Conservation (phyloP, 2,329 filamentous ascomycete species). For the Trichophaea hybrida region DNA sequence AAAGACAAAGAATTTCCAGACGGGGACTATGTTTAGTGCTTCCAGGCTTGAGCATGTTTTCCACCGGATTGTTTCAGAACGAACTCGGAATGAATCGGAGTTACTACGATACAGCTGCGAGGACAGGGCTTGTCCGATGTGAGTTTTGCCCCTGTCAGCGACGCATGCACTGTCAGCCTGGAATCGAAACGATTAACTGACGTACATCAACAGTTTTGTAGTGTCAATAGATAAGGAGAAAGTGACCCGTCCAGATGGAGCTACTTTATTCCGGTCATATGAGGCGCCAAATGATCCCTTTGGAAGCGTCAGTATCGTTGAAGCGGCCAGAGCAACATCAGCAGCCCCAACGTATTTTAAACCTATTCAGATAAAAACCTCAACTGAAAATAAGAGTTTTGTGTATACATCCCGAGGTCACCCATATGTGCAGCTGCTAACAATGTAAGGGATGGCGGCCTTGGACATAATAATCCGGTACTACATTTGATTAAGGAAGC, state of each 20-base stretch:
- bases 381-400: not conserved
- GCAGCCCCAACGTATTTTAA: not conserved
- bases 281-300: not conserved
- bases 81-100: not conserved
- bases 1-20: not conserved
- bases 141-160: not conserved
- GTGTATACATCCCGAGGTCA: not conserved
- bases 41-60: not conserved
- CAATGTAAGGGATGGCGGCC: not conserved
- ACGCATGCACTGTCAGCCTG: too few relatives aligned
- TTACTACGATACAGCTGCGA: not conserved
- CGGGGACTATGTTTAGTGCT: not conserved
- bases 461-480: constrained; percentile 1
- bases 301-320: not conserved
- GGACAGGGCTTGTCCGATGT: not conserved
- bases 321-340: constrained; percentile 1
- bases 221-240: constrained; percentile 2
- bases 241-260: not conserved
- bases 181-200: not conserved
- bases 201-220: not conserved
- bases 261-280: not conserved
- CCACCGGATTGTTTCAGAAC: not conserved
- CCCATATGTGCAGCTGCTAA: not conserved
- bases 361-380: not conserved
- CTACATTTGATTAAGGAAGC: not conserved